phyloP scores from a whole-genome alignment of 257 asterid genomes.

The Prunella vulgaris region DNA sequence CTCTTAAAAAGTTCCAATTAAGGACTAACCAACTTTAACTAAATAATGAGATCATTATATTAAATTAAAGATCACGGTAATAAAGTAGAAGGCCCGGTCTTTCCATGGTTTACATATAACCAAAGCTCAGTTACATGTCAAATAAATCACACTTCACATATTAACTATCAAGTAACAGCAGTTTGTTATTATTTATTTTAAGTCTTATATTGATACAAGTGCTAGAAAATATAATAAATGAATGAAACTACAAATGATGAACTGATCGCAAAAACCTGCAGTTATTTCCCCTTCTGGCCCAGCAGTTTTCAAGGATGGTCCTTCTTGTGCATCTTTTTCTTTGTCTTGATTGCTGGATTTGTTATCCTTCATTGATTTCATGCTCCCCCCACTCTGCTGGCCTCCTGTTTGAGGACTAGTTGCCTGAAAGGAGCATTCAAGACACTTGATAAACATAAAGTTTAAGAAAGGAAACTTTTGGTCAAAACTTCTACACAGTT shows the following conservation, averaged over 20 bases:
- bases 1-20: neutral
- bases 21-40: neutral
- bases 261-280: slow-evolving; percentile 56
- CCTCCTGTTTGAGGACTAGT: slow-evolving; percentile 90
- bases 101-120: neutral
- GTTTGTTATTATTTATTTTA: neutral
- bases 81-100: neutral
- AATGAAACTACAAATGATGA: neutral
- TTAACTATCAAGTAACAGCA: neutral
- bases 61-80: neutral
- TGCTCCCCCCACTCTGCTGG: slow-evolving; percentile 77
- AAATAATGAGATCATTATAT: neutral
- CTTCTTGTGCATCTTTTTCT: slow-evolving; percentile 71
- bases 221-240: neutral
- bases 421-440: slow-evolving; percentile 44
- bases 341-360: slow-evolving; percentile 59
- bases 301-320: slow-evolving; percentile 69
- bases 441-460: slow-evolving; percentile 9
- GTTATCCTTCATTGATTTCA: slow-evolving; percentile 77
- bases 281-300: slow-evolving; percentile 97
- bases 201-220: neutral
- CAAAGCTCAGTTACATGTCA: neutral
- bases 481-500: neutral
- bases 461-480: neutral
- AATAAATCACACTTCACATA: neutral